Evolutionary conservation across 1,139 yeast species (phyloP).

Genomic region (Taphrina populina): DNA sequence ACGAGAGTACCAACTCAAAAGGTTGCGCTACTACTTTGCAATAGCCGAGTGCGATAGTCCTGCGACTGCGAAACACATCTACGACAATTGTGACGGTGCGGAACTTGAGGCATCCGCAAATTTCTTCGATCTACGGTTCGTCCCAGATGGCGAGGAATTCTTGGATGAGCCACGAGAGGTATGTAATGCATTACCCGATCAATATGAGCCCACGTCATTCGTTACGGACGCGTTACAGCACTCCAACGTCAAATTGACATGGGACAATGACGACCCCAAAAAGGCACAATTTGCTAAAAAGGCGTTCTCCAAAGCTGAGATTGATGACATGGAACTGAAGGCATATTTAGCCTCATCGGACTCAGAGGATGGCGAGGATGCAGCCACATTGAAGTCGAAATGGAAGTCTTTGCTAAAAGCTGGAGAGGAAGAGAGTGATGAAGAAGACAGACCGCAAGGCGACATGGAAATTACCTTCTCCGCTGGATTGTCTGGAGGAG

Average conservation of each 20-base stretch:
- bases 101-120: slow-evolving; percentile 97
- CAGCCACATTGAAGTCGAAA: slow-evolving; percentile 47
- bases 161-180: slow-evolving; percentile 67
- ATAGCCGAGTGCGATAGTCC: slow-evolving; percentile 81
- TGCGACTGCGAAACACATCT: slow-evolving; percentile 69
- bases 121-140: slow-evolving; percentile 83
- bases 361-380: slow-evolving; percentile 51
- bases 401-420: slow-evolving; percentile 37
- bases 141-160: slow-evolving; percentile 88
- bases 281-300: slow-evolving; percentile 74
- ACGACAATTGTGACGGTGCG: slow-evolving; percentile 86
- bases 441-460: slow-evolving; percentile 51
- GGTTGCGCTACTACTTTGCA: slow-evolving; percentile 91
- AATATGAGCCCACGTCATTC: slow-evolving; percentile 79
- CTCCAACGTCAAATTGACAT: slow-evolving; percentile 42
- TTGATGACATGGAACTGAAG: slow-evolving; percentile 93
- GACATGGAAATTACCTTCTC: slow-evolving; percentile 96
- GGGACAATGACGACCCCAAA: slow-evolving; percentile 92
- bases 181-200: slow-evolving; percentile 69
- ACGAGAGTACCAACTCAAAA: slow-evolving; percentile 68
- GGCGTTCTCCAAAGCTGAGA: slow-evolving; percentile 83
- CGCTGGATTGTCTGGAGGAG: slow-evolving; percentile 64
- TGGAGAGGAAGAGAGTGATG: slow-evolving; percentile 51
- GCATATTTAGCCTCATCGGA: slow-evolving; percentile 78
- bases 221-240: slow-evolving; percentile 51